Conservation (phyloP, 345 rosid genomes). For the Brassica carinata region DNA sequence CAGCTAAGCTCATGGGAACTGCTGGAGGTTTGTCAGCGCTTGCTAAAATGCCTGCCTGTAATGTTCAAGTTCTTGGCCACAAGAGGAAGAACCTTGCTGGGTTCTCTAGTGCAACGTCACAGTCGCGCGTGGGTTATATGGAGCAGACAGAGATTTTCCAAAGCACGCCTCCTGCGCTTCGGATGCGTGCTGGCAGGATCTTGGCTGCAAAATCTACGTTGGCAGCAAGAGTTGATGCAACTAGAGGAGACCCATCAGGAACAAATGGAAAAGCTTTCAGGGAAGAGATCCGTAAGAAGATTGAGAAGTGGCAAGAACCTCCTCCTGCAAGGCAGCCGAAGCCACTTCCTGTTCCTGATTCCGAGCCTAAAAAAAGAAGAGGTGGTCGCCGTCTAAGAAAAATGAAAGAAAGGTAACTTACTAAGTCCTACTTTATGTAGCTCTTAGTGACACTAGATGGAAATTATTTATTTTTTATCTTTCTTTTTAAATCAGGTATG, state of each 20-base stretch:
- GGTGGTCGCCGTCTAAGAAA: conserved; percentile 95
- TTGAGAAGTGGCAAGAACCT: conserved; percentile 98
- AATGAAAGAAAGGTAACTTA: conserved; percentile 86
- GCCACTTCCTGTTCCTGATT: conserved; percentile 98
- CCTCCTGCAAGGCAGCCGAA: conserved; percentile 97
- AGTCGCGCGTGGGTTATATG: conserved; percentile 78
- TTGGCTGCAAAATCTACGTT: conserved; percentile 90
- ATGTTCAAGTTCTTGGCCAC: conserved; percentile 90
- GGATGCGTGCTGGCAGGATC: conserved; percentile 77
- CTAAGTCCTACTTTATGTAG: no score
- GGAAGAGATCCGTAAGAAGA: conserved; percentile 80
- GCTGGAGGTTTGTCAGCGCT: conserved; percentile 94
- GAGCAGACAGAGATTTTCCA: conserved; percentile 90
- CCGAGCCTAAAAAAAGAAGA: conserved; percentile 94
- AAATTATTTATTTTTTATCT: no score
- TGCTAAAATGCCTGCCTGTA: conserved; percentile 98
- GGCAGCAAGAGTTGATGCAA: conserved; percentile 87
- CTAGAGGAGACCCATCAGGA: conserved; percentile 80
- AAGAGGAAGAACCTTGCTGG: conserved; percentile 96
- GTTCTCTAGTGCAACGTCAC: conserved; percentile 86
- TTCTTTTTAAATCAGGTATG: conserved; percentile 43
- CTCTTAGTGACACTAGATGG: no score
- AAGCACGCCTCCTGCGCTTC: conserved; percentile 73
- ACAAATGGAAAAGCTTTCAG: conserved; percentile 65
- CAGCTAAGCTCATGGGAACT: conserved; percentile 96